Conservation (phyloP, 2,329 filamentous ascomycete species). For the Monosporascus sp. region DNA sequence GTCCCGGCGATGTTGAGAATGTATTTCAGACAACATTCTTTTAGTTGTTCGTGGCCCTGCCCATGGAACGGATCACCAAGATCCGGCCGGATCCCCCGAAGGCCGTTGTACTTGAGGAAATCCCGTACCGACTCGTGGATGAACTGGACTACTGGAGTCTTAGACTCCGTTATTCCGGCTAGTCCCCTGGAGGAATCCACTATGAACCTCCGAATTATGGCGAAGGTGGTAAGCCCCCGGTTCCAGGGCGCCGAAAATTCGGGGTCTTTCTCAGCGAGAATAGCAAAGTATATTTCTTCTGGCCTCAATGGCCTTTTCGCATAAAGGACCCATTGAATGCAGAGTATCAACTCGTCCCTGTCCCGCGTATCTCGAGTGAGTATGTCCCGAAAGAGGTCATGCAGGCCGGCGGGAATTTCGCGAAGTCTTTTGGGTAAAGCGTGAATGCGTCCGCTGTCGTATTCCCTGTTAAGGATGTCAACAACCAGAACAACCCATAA, state of each 20-base stretch:
- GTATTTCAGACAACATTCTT: slow-evolving; percentile 38
- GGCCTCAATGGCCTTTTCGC: slow-evolving; percentile 37
- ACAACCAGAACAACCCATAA: slow-evolving; percentile 39
- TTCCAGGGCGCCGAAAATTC: slow-evolving; percentile 15
- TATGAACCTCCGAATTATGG: slow-evolving; percentile 29
- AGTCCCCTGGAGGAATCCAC: slow-evolving; percentile 45
- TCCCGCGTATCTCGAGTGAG: slow-evolving; percentile 41
- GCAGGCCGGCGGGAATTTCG: slow-evolving; percentile 34
- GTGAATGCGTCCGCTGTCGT: slow-evolving; percentile 19
- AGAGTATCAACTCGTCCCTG: slow-evolving; percentile 36
- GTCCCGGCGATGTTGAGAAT: slow-evolving; percentile 22
- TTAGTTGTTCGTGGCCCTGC: slow-evolving; percentile 39
- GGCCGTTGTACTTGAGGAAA: slow-evolving; percentile 34
- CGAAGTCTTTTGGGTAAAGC: slow-evolving; percentile 23
- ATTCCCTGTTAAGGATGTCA: slow-evolving; percentile 32
- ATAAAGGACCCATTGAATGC: slow-evolving; percentile 50
- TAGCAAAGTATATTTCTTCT: slow-evolving; percentile 41
- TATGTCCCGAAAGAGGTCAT: slow-evolving; percentile 47
- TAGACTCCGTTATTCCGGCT: slow-evolving; percentile 34
- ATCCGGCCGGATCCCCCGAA: slow-evolving; percentile 24
- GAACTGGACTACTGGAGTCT: slow-evolving; percentile 38
- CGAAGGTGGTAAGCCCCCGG: slow-evolving; percentile 6
- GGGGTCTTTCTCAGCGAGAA: slow-evolving; percentile 23
- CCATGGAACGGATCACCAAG: slow-evolving; percentile 26
- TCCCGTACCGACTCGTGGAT: slow-evolving; percentile 22